A percentile compares a stretch with the other conserved stretches of the same genome.
Conservation (phyloP, 2,329 filamentous ascomycete genomes). For the Apiospora sp. region DNA sequence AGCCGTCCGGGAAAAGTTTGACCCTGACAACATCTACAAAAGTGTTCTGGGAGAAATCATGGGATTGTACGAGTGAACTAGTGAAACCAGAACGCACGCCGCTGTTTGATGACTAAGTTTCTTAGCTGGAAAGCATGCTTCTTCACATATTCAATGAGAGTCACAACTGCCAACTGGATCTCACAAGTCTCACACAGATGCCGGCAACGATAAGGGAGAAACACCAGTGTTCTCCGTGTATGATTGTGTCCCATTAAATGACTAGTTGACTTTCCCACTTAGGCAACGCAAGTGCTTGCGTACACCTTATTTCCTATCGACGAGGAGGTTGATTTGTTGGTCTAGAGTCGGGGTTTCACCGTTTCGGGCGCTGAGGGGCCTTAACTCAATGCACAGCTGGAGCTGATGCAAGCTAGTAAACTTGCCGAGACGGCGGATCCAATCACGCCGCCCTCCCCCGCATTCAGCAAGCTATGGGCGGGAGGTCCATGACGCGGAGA, state of each 20-base stretch:
- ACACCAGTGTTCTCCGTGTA: not conserved
- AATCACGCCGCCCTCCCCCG: slow-evolving; percentile 14
- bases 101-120: not conserved
- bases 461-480: slow-evolving; percentile 1
- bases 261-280: not conserved
- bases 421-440: slow-evolving; percentile 9
- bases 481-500: slow-evolving; percentile 17
- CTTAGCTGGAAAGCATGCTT: slow-evolving; percentile 1
- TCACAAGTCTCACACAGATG: not conserved
- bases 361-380: slow-evolving; percentile 18
- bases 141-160: not conserved
- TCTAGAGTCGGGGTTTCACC: not conserved
- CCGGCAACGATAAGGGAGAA: not conserved
- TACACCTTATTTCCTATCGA: not conserved
- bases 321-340: not conserved
- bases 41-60: slow-evolving; percentile 58
- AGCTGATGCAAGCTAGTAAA: slow-evolving; percentile 10
- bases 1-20: slow-evolving; percentile 55
- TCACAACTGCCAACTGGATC: not conserved
- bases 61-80: slow-evolving; percentile 48
- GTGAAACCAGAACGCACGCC: not conserved
- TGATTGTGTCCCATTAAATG: not conserved
- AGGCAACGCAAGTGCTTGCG: slow-evolving; percentile 20
- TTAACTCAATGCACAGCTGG: not conserved
- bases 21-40: slow-evolving; percentile 55